phyloP scores from a whole-genome alignment of 169 alveolate genomes.

The Cyclospora cayetanensis region DNA sequence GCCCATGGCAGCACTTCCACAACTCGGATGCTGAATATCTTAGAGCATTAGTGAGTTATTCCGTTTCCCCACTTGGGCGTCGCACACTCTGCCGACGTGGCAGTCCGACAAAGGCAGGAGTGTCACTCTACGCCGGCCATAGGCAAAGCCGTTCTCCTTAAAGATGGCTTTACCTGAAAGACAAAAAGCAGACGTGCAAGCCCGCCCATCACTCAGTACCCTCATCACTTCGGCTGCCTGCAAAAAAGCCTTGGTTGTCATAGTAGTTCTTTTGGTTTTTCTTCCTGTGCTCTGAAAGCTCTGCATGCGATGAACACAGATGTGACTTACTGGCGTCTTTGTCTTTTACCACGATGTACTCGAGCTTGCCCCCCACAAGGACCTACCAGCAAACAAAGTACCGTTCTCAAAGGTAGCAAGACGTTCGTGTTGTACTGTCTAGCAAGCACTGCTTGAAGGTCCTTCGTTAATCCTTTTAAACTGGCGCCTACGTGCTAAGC shows the following conservation, averaged over 20 bases:
- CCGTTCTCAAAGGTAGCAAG: not conserved
- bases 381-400: not conserved
- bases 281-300: not conserved
- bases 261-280: too few species aligned
- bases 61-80: not conserved
- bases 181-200: not conserved
- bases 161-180: conserved; percentile 57
- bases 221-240: too few species aligned
- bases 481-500: too few species aligned
- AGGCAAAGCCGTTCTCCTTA: conserved; percentile 54
- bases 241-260: too few species aligned
- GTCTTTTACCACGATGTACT: conserved; percentile 55
- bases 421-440: too few species aligned
- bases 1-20: too few species aligned
- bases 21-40: not conserved
- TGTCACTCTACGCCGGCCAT: conserved; percentile 56
- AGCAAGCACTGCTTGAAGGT: too few species aligned
- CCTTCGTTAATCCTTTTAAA: too few species aligned
- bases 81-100: conserved; percentile 59
- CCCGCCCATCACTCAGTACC: not conserved
- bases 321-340: conserved; percentile 58
- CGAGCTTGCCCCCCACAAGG: conserved; percentile 67
- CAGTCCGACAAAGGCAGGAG: conserved; percentile 61
- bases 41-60: not conserved
- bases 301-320: too few species aligned